Conservation (phyloP, 2,329 filamentous ascomycete species). For the Colletotrichum sp. region DNA sequence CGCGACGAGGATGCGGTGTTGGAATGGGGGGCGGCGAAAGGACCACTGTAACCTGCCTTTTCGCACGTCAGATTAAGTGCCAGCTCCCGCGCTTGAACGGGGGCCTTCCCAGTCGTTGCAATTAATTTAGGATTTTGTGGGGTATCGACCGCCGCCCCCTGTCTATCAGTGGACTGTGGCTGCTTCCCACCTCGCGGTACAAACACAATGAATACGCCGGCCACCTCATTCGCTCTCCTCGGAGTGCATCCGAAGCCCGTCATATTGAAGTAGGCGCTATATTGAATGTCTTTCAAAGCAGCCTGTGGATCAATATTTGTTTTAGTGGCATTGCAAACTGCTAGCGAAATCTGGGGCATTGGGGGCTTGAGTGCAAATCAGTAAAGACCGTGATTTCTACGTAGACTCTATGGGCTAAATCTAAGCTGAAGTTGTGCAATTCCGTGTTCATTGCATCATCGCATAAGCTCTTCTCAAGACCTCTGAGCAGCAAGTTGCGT, state of each 20-base stretch:
- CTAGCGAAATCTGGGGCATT: not conserved
- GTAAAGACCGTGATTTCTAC: slow-evolving; percentile 12
- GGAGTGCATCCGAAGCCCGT: not conserved
- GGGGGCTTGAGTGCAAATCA: not conserved
- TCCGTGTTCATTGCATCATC: not conserved
- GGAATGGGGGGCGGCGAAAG: not conserved
- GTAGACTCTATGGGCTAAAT: not conserved
- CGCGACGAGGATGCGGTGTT: not conserved
- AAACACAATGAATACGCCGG: not conserved
- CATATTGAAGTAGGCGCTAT: not conserved
- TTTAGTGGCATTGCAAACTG: not conserved
- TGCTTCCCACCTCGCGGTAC: not conserved
- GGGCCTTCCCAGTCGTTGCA: not conserved
- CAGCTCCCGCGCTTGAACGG: not conserved
- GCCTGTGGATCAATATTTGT: not conserved
- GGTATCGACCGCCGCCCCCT: not conserved
- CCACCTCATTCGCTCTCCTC: not conserved
- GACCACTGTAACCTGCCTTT: not conserved
- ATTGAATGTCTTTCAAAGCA: not conserved
- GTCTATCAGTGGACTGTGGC: not conserved
- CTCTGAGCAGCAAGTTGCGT: not conserved
- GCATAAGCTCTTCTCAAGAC: not conserved
- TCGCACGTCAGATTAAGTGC: not conserved
- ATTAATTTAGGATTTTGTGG: slow-evolving; percentile 9
- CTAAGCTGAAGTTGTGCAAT: not conserved